Evolutionary conservation across 1,284 basidiomycete genomes (phyloP).

Genomic region (Boletellus deceptivus): DNA sequence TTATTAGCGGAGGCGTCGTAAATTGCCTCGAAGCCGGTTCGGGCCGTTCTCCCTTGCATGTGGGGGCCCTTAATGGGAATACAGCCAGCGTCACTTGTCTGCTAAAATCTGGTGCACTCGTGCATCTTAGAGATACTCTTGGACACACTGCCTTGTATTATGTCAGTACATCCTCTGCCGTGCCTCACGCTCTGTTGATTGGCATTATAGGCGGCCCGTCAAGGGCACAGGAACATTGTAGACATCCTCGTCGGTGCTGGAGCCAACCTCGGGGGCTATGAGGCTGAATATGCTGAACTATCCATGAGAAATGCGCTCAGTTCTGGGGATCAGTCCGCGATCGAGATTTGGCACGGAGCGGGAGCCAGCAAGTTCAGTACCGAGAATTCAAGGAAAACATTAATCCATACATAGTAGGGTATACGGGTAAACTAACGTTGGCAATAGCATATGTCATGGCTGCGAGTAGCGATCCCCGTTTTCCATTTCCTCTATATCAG

Average conservation of each 20-base stretch:
- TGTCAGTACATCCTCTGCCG: slow-evolving; percentile 40
- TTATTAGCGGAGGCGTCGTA: slow-evolving; percentile 61
- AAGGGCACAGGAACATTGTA: slow-evolving; percentile 61
- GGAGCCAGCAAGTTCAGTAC: slow-evolving; percentile 25
- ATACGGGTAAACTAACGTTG: slow-evolving; percentile 12
- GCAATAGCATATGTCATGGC: slow-evolving; percentile 3
- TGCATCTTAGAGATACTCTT: slow-evolving; percentile 75
- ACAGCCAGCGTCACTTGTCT: slow-evolving; percentile 55
- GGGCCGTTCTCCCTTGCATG: slow-evolving; percentile 77
- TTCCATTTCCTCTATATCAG: slow-evolving; percentile 32
- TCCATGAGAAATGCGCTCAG: slow-evolving; percentile 47
- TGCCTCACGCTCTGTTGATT: background rate
- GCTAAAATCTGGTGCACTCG: slow-evolving; percentile 78
- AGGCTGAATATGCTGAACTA: slow-evolving; percentile 56
- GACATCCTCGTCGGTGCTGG: slow-evolving; percentile 71
- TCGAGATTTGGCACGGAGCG: slow-evolving; percentile 53
- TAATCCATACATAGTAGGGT: slow-evolving; percentile 20
- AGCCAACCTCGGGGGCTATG: slow-evolving; percentile 68
- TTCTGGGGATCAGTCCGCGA: slow-evolving; percentile 42
- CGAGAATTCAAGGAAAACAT: background rate
- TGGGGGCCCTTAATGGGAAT: slow-evolving; percentile 74
- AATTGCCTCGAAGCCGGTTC: slow-evolving; percentile 69
- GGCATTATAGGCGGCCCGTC: slow-evolving; percentile 59
- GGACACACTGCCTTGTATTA: slow-evolving; percentile 85
- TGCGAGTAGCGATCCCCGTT: slow-evolving; percentile 14